phyloP scores from a whole-genome alignment of 495 filamentous ascomycete species.

The Schizothecium vesticola region DNA sequence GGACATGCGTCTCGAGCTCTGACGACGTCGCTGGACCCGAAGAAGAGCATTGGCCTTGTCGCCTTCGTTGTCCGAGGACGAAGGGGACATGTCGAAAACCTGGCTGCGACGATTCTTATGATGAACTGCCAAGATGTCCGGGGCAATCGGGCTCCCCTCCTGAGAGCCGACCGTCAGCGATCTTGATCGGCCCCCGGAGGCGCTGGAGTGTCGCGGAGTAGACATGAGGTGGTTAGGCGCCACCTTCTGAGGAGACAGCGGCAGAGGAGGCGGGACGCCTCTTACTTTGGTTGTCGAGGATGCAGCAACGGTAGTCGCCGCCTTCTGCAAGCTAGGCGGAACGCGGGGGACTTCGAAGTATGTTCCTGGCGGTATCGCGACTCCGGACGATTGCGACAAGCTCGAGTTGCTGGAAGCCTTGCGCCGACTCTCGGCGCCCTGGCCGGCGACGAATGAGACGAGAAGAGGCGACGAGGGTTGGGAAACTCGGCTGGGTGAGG shows the following conservation, averaged over 20 bases:
- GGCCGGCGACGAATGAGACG: constrained; percentile 85
- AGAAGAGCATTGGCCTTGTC: constrained; percentile 83
- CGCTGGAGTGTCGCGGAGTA: constrained; percentile 43
- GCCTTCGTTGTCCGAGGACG: constrained; percentile 95
- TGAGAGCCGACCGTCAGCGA: constrained; percentile 94
- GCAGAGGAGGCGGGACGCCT: constrained; percentile 48
- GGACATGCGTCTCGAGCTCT: constrained; percentile 87
- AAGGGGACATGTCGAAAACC: constrained; percentile 92
- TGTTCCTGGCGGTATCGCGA: constrained; percentile 66
- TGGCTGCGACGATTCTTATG: constrained; percentile 91
- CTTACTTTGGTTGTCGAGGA: constrained; percentile 72
- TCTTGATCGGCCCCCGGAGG: constrained; percentile 56
- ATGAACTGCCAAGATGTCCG: constrained; percentile 60
- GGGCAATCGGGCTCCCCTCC: constrained; percentile 67
- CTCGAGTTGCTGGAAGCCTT: constrained; percentile 81
- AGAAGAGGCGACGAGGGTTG: constrained; percentile 93
- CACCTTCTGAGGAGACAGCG: constrained; percentile 47
- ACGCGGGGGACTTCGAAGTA: constrained; percentile 67
- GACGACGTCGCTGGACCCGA: constrained; percentile 86
- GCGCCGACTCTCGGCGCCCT: constrained; percentile 39
- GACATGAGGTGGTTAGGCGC: constrained; percentile 30
- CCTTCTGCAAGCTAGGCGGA: constrained; percentile 54
- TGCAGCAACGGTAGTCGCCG: constrained; percentile 54
- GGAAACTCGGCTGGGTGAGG: constrained; percentile 79
- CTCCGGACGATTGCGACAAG: constrained; percentile 70